phyloP scores from a whole-genome alignment of 805 yeast genomes.

The Candida nemodendra region DNA sequence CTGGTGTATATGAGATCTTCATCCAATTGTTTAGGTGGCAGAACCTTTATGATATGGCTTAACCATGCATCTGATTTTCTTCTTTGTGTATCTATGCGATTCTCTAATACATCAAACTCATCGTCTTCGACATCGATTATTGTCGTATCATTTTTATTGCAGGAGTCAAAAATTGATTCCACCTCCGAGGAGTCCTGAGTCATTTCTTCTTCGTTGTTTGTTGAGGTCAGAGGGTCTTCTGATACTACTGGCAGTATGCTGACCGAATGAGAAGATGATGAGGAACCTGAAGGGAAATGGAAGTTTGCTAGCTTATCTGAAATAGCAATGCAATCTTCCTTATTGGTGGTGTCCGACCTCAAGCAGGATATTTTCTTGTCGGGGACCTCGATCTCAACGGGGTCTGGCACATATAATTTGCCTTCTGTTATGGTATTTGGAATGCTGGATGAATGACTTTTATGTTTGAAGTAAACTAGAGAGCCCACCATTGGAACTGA shows the following conservation, averaged over 20 bases:
- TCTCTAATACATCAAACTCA: conserved; percentile 18
- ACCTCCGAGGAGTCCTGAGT: conserved; percentile 5
- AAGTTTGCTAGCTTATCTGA: not conserved
- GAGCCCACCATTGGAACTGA: conserved; percentile 31
- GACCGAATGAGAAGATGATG: not conserved
- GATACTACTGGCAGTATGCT: not conserved
- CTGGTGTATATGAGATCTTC: conserved; percentile 12
- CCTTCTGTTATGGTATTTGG: not conserved
- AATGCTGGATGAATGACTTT: conserved; percentile 8
- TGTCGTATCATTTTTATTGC: not conserved
- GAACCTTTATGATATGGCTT: no score
- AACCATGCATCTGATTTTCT: conserved; percentile 14
- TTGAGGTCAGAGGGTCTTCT: not conserved
- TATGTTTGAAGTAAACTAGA: conserved; percentile 23
- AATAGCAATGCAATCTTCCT: not conserved
- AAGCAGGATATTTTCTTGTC: no score
- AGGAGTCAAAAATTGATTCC: conserved; percentile 6
- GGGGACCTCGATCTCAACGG: no score
- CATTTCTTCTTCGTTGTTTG: not conserved
- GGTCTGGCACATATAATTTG: not conserved
- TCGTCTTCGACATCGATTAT: conserved; percentile 6
- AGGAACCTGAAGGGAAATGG: not conserved
- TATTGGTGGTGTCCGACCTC: not conserved
- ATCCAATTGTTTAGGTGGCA: no score
- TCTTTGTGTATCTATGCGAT: conserved; percentile 16